Evolutionary conservation across 2,329 filamentous ascomycete species (phyloP).

Genomic region (Pseudohalonectria lignicola): DNA sequence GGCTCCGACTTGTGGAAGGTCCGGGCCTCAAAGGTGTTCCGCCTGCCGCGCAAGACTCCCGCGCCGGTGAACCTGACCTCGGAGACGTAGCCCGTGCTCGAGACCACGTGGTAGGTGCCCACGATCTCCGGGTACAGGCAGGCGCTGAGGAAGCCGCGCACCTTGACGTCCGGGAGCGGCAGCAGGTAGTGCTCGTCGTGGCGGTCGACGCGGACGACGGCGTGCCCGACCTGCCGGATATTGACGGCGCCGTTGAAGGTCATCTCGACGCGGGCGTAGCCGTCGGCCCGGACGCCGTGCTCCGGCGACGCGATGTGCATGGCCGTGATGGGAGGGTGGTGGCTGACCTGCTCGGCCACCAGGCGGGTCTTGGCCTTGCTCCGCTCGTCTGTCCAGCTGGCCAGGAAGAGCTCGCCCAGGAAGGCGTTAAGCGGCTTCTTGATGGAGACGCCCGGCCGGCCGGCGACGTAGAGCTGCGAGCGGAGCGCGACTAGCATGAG

Average conservation of each 20-base stretch:
- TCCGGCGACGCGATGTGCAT: slow-evolving; percentile 30
- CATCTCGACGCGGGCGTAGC: slow-evolving; percentile 40
- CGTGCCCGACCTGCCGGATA: slow-evolving; percentile 38
- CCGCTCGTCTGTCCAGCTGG: slow-evolving; percentile 21
- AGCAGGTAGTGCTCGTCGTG: slow-evolving; percentile 37
- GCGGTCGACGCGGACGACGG: slow-evolving; percentile 34
- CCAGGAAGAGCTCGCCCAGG: slow-evolving; percentile 37
- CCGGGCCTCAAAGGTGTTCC: slow-evolving; percentile 33
- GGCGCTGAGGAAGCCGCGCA: slow-evolving; percentile 34
- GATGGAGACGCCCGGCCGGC: slow-evolving; percentile 32
- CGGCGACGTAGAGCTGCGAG: slow-evolving; percentile 35
- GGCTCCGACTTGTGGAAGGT: slow-evolving; percentile 23
- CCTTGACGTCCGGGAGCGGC: slow-evolving; percentile 34
- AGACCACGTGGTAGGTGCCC: slow-evolving; percentile 31
- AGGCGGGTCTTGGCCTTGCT: slow-evolving; percentile 16
- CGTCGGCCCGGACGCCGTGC: slow-evolving; percentile 33
- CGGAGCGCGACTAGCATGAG: slow-evolving; percentile 34
- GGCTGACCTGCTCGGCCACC: slow-evolving; percentile 38
- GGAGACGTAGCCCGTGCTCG: slow-evolving; percentile 30
- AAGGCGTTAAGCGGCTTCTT: slow-evolving; percentile 44
- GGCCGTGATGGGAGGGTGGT: slow-evolving; percentile 42
- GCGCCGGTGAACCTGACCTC: slow-evolving; percentile 35
- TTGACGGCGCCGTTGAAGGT: slow-evolving; percentile 37
- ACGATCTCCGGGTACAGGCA: slow-evolving; percentile 36
- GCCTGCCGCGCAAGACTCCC: slow-evolving; percentile 28